phyloP scores from a whole-genome alignment of 768 basidiomycete genomes.

The Dentipellis sp. region DNA sequence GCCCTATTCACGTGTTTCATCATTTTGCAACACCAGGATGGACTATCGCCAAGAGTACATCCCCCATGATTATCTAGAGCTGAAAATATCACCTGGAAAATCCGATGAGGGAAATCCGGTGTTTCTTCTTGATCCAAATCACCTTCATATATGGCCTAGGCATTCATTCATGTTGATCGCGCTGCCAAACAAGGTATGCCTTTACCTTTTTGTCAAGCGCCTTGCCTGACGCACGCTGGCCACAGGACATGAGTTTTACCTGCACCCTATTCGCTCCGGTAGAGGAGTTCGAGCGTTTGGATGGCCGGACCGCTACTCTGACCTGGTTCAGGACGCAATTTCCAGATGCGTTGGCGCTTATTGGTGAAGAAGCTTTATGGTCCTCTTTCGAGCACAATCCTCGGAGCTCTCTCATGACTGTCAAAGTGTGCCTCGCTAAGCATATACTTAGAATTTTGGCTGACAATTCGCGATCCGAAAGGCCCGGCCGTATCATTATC shows the following conservation, averaged over 20 bases:
- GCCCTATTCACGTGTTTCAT: not conserved
- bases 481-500: conserved; percentile 86
- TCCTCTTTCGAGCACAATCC: conserved; percentile 79
- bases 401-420: conserved; percentile 81
- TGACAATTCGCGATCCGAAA: conserved; percentile 20
- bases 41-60: conserved; percentile 94
- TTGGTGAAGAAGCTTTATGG: conserved; percentile 72
- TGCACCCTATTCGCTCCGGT: conserved; percentile 92
- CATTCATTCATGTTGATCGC: conserved; percentile 99
- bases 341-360: conserved; percentile 77
- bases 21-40: conserved; percentile 49
- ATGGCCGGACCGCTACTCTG: conserved; percentile 44
- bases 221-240: conserved; percentile 10
- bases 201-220: conserved; percentile 18
- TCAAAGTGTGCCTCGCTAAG: conserved; percentile 55
- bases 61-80: conserved; percentile 91
- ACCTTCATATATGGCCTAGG: conserved; percentile 99
- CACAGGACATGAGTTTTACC: conserved; percentile 87
- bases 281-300: conserved; percentile 60
- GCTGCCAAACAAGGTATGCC: conserved; percentile 85
- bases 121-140: conserved; percentile 86
- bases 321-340: conserved; percentile 80
- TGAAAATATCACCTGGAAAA: conserved; percentile 83
- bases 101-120: conserved; percentile 48
- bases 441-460: too few species aligned